Evolutionary conservation across 2,329 filamentous ascomycete genomes (phyloP), one percentile per base, ranked within the genome.

Genomic region (Chaetomium strumarium): DNA sequence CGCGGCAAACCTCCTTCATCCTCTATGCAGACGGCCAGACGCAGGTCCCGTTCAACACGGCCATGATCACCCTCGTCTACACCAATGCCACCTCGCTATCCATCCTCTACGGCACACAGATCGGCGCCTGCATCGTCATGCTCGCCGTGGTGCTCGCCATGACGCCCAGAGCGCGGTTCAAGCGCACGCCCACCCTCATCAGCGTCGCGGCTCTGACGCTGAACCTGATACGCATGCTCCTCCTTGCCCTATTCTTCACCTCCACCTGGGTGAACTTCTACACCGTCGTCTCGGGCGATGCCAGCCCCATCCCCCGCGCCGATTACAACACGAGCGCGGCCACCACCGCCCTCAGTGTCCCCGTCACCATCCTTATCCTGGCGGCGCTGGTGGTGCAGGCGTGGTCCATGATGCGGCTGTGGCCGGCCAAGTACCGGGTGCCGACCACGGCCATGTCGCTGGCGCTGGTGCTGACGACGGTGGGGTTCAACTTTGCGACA

Each of bases 111-210:
- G 84, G 80, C 48, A 70, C 78, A 16, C 87, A 92, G 66, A 75
- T 90, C 47, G 88, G 88, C 30, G 81, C 85, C 20, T 81, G 79
- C 43, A 58, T 84, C 52, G 69, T 85, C 55, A 79, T 90, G 62
- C 72, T 91, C 16, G 60, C 85, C 40, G 74, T 86, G 30, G 71
- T 91, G 2, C 69, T 90, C 11, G 63, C 85, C 53, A 76, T 91
- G 66, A 90, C 87, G 0, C 80, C 80, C 17, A 66, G 73, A 0
- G 73, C 80, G 58, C 90, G 88, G 66, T 79, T 87, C 55, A 71
- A 72, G 48, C 84, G 84, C 1, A 64, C 74, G 0, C 77, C 88
- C 17, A 87, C 86, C 65, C 63, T 84, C 57, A 72, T 90, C 61
- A 90, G 91, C 64, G 59, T 78, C 17, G 54, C 75, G 20, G 79